Conservation (phyloP, 192 early-diverging fungal species). For the Rhizophagus sp. region DNA sequence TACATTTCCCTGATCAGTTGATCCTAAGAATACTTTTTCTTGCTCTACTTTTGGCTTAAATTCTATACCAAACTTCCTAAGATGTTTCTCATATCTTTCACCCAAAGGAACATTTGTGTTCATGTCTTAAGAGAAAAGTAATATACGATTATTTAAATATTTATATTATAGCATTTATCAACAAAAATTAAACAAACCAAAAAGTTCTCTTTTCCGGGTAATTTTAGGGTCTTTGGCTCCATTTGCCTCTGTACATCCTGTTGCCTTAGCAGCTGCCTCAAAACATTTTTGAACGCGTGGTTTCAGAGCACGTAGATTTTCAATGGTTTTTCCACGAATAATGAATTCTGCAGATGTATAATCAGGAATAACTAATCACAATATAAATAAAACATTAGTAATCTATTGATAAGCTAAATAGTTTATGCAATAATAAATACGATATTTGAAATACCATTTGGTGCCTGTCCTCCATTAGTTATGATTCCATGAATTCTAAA, state of each 20-base stretch:
- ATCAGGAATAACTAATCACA: slow-evolving; percentile 60
- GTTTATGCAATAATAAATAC: neutral
- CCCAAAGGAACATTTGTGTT: slow-evolving; percentile 10
- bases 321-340: slow-evolving; percentile 55
- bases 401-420: neutral
- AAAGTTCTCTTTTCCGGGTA: slow-evolving; percentile 52
- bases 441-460: slow-evolving; percentile 20
- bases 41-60: slow-evolving; percentile 33
- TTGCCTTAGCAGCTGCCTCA: slow-evolving; percentile 65
- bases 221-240: slow-evolving; percentile 58
- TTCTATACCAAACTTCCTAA: slow-evolving; percentile 38
- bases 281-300: slow-evolving; percentile 56
- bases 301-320: slow-evolving; percentile 50
- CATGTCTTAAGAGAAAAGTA: neutral
- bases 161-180: neutral
- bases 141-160: too few species aligned
- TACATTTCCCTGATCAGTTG: slow-evolving; percentile 74
- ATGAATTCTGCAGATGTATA: slow-evolving; percentile 57
- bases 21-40: slow-evolving; percentile 38
- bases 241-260: slow-evolving; percentile 35
- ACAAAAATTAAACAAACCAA: slow-evolving; percentile 46
- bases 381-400: slow-evolving; percentile 20
- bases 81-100: slow-evolving; percentile 41
- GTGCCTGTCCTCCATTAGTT: slow-evolving; percentile 66
- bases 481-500: slow-evolving; percentile 71